phyloP scores from a whole-genome alignment of 2,329 filamentous ascomycete genomes.

The Xylaria multiplex region DNA sequence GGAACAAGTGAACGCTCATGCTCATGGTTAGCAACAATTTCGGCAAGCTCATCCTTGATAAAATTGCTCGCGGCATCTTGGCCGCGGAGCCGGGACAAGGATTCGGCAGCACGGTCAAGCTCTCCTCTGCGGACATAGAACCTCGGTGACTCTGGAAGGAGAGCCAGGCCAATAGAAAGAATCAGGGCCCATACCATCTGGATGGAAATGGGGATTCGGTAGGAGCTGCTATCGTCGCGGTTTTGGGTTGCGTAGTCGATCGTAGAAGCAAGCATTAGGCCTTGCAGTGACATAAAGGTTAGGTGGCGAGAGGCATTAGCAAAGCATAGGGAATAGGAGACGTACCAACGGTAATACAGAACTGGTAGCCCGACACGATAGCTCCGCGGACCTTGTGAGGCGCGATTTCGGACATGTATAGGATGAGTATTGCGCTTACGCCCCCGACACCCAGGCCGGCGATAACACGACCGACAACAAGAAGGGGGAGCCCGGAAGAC shows the following conservation, averaged over 20 bases:
- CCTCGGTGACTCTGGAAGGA: constrained; percentile 86
- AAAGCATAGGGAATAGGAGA: background rate
- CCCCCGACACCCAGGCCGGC: constrained; percentile 84
- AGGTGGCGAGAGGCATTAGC: background rate
- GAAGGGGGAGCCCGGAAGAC: constrained; percentile 65
- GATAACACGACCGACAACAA: constrained; percentile 78
- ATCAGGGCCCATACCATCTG: constrained; percentile 86
- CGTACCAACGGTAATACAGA: constrained; percentile 79
- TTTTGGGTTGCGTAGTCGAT: constrained; percentile 78
- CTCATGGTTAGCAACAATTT: constrained; percentile 90
- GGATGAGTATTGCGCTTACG: constrained; percentile 80
- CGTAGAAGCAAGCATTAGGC: constrained; percentile 75
- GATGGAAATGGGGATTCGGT: constrained; percentile 82
- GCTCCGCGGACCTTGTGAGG: constrained; percentile 80
- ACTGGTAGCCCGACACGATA: constrained; percentile 84
- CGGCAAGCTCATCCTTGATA: constrained; percentile 80
- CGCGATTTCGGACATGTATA: constrained; percentile 87
- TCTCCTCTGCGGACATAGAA: constrained; percentile 84
- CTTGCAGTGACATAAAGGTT: constrained; percentile 20
- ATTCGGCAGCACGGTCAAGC: constrained; percentile 69
- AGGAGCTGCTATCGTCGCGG: constrained; percentile 70
- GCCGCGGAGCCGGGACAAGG: constrained; percentile 76
- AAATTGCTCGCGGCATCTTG: constrained; percentile 77
- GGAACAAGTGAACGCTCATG: constrained; percentile 80
- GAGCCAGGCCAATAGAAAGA: constrained; percentile 74